These are phyloP conservation scores for Brassica hybrid DNA, from an alignment of 441 rosid genomes.

Conservation along the genomic window DNA sequence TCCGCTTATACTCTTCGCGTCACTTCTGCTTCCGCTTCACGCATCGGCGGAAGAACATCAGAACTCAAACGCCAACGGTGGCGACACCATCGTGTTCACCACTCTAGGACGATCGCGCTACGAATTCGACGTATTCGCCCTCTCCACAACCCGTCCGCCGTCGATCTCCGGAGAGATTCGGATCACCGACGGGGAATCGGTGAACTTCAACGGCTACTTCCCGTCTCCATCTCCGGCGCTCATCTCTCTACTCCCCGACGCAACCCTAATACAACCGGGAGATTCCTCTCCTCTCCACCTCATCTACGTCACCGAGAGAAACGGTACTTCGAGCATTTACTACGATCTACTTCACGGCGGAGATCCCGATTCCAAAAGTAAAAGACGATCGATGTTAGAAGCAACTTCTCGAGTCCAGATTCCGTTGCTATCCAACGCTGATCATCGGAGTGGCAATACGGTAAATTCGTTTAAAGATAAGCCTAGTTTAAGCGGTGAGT, in stretches of 20 bases:
- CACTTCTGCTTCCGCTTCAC: slow-evolving; percentile 19
- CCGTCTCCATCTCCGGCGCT: slow-evolving; percentile 57
- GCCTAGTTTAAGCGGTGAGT: slow-evolving; percentile 64
- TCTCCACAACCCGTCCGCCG: slow-evolving; percentile 48
- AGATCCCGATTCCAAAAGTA: slow-evolving; percentile 27
- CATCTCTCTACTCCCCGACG: slow-evolving; percentile 46
- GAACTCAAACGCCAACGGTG: slow-evolving; percentile 21
- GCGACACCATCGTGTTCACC: slow-evolving; percentile 63
- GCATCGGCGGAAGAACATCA: slow-evolving; percentile 32
- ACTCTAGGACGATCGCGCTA: slow-evolving; percentile 68
- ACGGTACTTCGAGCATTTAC: slow-evolving; percentile 64
- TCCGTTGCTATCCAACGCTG: slow-evolving; percentile 49
- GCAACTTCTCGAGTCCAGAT: slow-evolving; percentile 53
- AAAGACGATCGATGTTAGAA: slow-evolving; percentile 55
- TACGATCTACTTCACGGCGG: slow-evolving; percentile 61
- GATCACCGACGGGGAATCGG: slow-evolving; percentile 72
- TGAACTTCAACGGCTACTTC: slow-evolving; percentile 86
- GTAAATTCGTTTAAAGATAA: slow-evolving; percentile 76
- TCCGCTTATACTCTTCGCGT: slow-evolving; percentile 17
- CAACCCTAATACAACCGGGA: slow-evolving; percentile 29
- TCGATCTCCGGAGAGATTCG: slow-evolving; percentile 48
- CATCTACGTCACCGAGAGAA: slow-evolving; percentile 79
- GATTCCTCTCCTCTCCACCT: slow-evolving; percentile 47
- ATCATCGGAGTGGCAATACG: slow-evolving; percentile 38
- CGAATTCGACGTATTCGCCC: slow-evolving; percentile 73